These are phyloP conservation scores for Aegle marmelos DNA, from an alignment of 345 rosid genomes.

Conservation along the genomic window DNA sequence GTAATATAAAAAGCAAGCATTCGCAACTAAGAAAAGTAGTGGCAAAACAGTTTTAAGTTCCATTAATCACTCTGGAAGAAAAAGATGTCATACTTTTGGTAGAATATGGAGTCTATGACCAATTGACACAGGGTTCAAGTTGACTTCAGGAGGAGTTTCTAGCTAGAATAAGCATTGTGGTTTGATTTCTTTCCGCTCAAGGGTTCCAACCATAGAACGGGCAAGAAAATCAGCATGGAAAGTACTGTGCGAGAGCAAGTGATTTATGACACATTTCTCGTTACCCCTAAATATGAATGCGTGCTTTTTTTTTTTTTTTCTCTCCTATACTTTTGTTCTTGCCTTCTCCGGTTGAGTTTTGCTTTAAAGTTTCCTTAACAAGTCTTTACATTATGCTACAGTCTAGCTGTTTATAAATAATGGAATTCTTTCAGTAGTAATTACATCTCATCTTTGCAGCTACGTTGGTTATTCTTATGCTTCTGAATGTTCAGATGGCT, in stretches of 20 bases:
- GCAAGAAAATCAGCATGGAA: not conserved
- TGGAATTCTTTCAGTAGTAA: not conserved
- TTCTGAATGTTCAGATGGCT: conserved; percentile 84
- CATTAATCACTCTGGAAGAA: not conserved
- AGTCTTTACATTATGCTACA: not conserved
- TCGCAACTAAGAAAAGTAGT: not conserved
- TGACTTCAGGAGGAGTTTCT: not conserved
- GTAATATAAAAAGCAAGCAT: not conserved
- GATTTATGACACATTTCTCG: not conserved
- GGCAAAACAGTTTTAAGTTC: not conserved
- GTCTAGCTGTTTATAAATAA: not conserved
- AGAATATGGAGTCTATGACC: not conserved
- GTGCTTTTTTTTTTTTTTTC: not conserved
- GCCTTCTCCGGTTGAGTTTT: not conserved
- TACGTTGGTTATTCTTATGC: conserved; percentile 57
- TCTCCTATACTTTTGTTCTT: not conserved
- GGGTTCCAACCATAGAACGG: not conserved
- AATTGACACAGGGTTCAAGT: not conserved
- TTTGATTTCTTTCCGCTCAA: not conserved
- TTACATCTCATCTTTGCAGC: conserved; percentile 49
- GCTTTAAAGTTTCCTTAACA: not conserved
- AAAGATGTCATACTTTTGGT: not conserved
- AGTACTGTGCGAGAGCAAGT: not conserved
- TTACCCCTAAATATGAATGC: not conserved
- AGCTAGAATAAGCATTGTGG: not conserved